These are phyloP conservation scores for Scedosporium boydii DNA, from an alignment of 2,329 filamentous ascomycete species.

Conservation along the genomic window DNA sequence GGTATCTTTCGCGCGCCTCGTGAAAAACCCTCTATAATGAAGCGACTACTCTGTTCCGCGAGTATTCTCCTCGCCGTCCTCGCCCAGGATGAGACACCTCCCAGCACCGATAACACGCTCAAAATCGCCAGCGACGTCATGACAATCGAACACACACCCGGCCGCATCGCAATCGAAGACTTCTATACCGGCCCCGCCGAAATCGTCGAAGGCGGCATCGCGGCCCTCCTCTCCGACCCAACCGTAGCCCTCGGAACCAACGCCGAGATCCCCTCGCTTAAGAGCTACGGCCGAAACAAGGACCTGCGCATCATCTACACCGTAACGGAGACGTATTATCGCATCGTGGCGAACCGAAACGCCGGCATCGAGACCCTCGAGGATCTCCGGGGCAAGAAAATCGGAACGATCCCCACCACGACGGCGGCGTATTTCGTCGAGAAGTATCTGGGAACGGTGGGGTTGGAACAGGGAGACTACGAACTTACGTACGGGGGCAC, in stretches of 20 bases:
- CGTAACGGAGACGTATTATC: constrained; percentile 8
- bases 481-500: constrained; percentile 3
- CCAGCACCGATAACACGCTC: neutral
- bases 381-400: constrained; percentile 8
- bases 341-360: constrained; percentile 7
- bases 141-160: constrained; percentile 20
- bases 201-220: constrained; percentile 8
- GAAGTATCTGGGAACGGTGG: constrained; percentile 6
- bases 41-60: neutral
- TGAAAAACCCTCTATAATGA: neutral
- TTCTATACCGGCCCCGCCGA: constrained; percentile 6
- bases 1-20: no score
- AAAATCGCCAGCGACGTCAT: constrained; percentile 23
- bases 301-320: constrained; percentile 11
- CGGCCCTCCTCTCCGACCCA: neutral
- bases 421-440: constrained; percentile 9
- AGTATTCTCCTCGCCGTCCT: neutral
- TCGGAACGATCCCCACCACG: constrained; percentile 8
- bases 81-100: neutral
- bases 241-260: constrained; percentile 9
- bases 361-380: constrained; percentile 5
- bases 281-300: neutral
- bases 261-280: constrained; percentile 9
- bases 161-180: constrained; percentile 11
- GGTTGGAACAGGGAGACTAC: constrained; percentile 4